A percentile compares a stretch with the other conserved stretches of the same genome.
Conservation (phyloP, 129 eudicot genomes). For the Chrysanthemum makinoi region DNA sequence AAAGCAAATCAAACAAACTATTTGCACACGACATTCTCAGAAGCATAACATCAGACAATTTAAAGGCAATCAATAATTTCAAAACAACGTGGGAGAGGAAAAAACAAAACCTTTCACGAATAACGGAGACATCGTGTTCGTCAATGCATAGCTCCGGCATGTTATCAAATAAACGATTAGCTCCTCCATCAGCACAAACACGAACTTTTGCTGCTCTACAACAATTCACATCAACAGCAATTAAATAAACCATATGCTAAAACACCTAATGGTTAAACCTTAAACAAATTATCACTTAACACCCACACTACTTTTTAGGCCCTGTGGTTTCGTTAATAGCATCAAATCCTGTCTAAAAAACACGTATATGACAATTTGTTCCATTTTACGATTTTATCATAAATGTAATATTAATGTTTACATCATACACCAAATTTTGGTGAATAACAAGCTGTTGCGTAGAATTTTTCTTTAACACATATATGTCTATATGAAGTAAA, state of each 20-base stretch:
- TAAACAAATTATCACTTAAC: too few species aligned
- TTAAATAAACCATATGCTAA: neutral
- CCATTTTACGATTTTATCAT: too few species aligned
- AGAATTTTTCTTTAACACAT: too few species aligned
- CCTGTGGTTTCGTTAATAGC: too few species aligned
- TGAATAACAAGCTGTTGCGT: too few species aligned
- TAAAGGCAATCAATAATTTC: neutral
- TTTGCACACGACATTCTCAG: slow-evolving; percentile 9
- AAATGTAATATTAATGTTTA: too few species aligned
- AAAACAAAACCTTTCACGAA: slow-evolving; percentile 23
- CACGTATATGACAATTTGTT: too few species aligned
- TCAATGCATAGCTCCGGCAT: slow-evolving; percentile 33
- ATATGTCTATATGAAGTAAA: too few species aligned
- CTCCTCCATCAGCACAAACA: slow-evolving; percentile 58
- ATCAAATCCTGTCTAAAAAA: too few species aligned
- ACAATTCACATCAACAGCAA: slow-evolving; percentile 19
- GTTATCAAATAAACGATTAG: slow-evolving; percentile 44
- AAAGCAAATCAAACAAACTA: slow-evolving; percentile 10
- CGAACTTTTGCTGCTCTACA: slow-evolving; percentile 50
- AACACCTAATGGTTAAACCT: neutral
- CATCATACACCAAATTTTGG: too few species aligned
- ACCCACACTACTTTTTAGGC: too few species aligned
- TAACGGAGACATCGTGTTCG: slow-evolving; percentile 24
- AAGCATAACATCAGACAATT: slow-evolving; percentile 14
- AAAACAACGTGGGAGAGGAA: neutral